Evolutionary conservation across 371 early-diverging fungal species (phyloP).

Genomic region (Mortierella sp.): DNA sequence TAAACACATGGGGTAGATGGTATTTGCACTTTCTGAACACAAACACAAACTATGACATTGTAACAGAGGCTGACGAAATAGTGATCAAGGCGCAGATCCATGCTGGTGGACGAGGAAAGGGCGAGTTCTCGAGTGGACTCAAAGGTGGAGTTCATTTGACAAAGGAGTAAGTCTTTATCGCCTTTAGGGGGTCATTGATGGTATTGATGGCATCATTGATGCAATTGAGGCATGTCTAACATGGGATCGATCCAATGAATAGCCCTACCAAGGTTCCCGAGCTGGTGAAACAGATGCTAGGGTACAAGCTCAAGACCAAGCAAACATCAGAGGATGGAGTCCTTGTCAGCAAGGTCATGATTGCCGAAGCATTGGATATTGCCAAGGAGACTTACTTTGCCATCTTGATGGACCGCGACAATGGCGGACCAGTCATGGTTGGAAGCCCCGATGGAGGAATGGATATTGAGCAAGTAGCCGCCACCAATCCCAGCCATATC

Average conservation of each 20-base stretch:
- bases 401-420: conserved; percentile 73
- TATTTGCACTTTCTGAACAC: too few species aligned
- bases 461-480: conserved; percentile 75
- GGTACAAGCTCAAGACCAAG: conserved; percentile 75
- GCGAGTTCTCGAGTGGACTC: conserved; percentile 68
- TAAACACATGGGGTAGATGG: too few species aligned
- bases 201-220: not conserved
- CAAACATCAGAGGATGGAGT: conserved; percentile 74
- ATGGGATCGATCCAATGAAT: not conserved
- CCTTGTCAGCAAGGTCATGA: conserved; percentile 58
- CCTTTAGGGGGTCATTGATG: not conserved
- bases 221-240: not conserved
- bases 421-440: conserved; percentile 71
- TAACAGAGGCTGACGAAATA: conserved; percentile 57
- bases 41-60: not conserved
- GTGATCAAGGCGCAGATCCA: conserved; percentile 80
- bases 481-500: conserved; percentile 67
- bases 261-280: conserved; percentile 58
- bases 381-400: conserved; percentile 77
- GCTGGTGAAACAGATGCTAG: conserved; percentile 73
- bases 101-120: conserved; percentile 78
- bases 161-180: conserved; percentile 25
- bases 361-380: conserved; percentile 70
- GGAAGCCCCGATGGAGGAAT: conserved; percentile 76
- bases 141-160: conserved; percentile 70